phyloP scores from a whole-genome alignment of 2,329 filamentous ascomycete genomes.

The Madurella mycetomatis region DNA sequence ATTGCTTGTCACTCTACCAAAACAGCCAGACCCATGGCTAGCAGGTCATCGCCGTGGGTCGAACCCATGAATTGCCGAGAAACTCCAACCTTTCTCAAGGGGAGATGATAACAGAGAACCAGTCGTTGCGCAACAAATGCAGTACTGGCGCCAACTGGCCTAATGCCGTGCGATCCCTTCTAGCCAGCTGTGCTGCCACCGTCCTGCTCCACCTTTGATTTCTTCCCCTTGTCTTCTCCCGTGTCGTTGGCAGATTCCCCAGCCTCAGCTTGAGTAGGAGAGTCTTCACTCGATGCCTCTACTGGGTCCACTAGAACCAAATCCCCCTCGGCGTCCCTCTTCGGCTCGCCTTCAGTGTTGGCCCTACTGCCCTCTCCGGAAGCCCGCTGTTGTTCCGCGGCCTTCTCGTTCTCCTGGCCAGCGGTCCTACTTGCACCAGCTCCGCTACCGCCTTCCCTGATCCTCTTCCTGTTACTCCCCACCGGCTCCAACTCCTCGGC shows the following conservation, averaged over 20 bases:
- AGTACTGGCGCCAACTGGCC: no score
- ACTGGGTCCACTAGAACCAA: constrained; percentile 10
- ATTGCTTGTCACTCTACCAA: no score
- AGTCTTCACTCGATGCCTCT: not conserved
- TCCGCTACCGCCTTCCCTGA: constrained; percentile 39
- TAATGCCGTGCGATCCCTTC: no score
- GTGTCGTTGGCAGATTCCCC: not conserved
- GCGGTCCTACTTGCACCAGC: not conserved
- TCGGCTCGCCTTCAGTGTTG: not conserved
- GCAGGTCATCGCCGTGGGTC: no score
- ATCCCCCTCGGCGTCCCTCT: constrained; percentile 17
- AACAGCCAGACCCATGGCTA: no score
- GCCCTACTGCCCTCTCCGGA: not conserved
- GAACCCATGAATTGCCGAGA: no score
- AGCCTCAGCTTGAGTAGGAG: not conserved
- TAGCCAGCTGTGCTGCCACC: not conserved
- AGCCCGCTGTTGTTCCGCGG: not conserved
- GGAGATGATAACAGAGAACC: no score
- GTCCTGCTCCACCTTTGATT: not conserved
- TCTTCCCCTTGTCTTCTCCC: not conserved
- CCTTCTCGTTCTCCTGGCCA: not conserved
- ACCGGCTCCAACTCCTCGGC: constrained; percentile 40
- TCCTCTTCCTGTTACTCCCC: constrained; percentile 40
- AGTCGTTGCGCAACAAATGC: no score
- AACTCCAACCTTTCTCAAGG: no score